Percentiles rank a stretch among this genome's conserved stretches.
These are phyloP conservation scores for Astragalus glycyphyllos DNA, from an alignment of 306 rosid species.

Conservation along the genomic window DNA sequence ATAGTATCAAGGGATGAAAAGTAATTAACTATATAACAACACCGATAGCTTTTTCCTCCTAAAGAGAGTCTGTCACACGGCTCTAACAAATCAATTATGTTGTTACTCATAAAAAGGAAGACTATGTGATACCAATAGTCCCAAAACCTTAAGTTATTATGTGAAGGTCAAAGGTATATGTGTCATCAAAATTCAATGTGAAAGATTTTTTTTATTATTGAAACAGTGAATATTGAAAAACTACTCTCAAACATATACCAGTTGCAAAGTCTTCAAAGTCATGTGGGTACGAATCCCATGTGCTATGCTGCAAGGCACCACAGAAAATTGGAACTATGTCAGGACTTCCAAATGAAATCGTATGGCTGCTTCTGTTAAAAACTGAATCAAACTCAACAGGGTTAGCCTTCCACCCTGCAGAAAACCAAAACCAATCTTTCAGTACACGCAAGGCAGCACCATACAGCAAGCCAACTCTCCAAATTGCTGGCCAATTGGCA, in stretches of 20 bases:
- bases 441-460: conserved; percentile 31
- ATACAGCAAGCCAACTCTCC: conserved; percentile 23
- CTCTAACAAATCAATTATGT: background rate
- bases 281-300: conserved; percentile 86
- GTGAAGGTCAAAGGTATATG: background rate
- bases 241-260: conserved; percentile 51
- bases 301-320: conserved; percentile 77
- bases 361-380: conserved; percentile 80
- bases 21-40: too few relatives aligned
- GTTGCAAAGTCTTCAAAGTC: conserved; percentile 89
- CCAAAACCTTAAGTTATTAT: conserved; percentile 5
- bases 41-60: background rate
- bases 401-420: conserved; percentile 94
- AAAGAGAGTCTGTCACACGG: background rate
- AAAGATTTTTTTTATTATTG: conserved; percentile 20
- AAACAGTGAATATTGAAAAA: conserved; percentile 30
- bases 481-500: background rate
- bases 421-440: conserved; percentile 35
- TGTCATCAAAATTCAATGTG: background rate
- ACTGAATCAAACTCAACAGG: conserved; percentile 95
- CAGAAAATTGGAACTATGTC: conserved; percentile 92
- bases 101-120: conserved; percentile 24
- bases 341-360: conserved; percentile 85
- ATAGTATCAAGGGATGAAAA: too few relatives aligned
- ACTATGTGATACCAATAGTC: background rate